Percentiles rank a stretch among this genome's conserved stretches.
Evolutionary conservation across 1,284 basidiomycete species (phyloP).

Genomic region (Cutaneotrichosporon cyanovorans): DNA sequence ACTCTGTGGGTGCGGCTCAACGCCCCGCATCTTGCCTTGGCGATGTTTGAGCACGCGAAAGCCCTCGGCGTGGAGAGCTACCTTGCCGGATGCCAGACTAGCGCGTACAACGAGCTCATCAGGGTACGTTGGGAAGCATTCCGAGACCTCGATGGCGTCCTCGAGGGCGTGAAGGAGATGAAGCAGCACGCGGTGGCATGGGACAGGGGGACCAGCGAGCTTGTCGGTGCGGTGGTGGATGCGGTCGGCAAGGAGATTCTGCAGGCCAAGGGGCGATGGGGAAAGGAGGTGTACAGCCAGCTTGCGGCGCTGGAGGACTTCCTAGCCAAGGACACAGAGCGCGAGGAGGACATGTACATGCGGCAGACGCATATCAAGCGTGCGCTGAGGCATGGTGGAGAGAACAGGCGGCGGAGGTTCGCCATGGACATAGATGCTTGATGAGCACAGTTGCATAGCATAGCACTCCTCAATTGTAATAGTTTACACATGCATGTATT

Average conservation of each 20-base stretch:
- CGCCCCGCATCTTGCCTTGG: slow-evolving; percentile 72
- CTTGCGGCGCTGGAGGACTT: slow-evolving; percentile 7
- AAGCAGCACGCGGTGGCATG: slow-evolving; percentile 61
- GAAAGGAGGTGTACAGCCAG: slow-evolving; percentile 7
- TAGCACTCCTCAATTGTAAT: no score
- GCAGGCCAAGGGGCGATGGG: slow-evolving; percentile 6
- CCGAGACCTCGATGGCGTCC: slow-evolving; percentile 65
- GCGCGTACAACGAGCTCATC: slow-evolving; percentile 76
- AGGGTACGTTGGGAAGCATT: slow-evolving; percentile 72
- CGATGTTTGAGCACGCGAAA: slow-evolving; percentile 69
- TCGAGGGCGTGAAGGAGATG: slow-evolving; percentile 71
- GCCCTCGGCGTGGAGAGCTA: slow-evolving; percentile 66
- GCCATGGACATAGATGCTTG: not conserved
- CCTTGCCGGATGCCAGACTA: slow-evolving; percentile 75
- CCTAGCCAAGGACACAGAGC: slow-evolving; percentile 3
- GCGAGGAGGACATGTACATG: slow-evolving; percentile 8
- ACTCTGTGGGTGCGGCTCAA: slow-evolving; percentile 65
- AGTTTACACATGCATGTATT: not conserved
- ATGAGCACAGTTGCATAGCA: not conserved
- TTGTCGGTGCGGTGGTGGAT: slow-evolving; percentile 61
- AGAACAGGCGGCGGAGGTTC: not conserved
- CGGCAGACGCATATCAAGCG: slow-evolving; percentile 1
- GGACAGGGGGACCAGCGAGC: slow-evolving; percentile 55
- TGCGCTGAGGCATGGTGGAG: not conserved
- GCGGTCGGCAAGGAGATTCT: slow-evolving; percentile 47